Percentiles rank a stretch among this genome's conserved stretches.
Evolutionary conservation across 352 stramenopile genomes (phyloP).

Genomic region (Globisporangium spiculum): DNA sequence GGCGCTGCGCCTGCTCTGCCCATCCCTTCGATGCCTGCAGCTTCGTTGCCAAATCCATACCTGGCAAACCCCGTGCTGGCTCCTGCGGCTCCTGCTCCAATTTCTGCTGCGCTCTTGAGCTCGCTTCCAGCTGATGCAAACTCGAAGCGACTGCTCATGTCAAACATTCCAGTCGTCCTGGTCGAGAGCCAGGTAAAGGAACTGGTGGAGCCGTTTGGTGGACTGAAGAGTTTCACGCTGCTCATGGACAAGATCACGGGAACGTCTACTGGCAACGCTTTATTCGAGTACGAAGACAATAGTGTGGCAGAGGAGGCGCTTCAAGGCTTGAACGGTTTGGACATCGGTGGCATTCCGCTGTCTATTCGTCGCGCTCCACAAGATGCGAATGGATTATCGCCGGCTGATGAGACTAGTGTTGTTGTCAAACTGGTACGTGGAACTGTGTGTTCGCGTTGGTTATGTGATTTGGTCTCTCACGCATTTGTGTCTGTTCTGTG

Average conservation of each 20-base stretch:
- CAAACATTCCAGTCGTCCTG: constrained; percentile 78
- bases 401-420: constrained; percentile 42
- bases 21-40: not conserved
- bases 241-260: constrained; percentile 49
- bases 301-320: constrained; percentile 55
- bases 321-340: constrained; percentile 71
- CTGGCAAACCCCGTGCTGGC: not conserved
- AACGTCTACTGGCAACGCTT: constrained; percentile 57
- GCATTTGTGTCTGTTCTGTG: not conserved
- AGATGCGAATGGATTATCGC: constrained; percentile 13
- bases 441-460: not conserved
- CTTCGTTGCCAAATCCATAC: not conserved
- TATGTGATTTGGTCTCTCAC: not conserved
- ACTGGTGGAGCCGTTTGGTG: constrained; percentile 81
- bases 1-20: constrained; percentile 12
- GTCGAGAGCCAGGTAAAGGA: constrained; percentile 79
- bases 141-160: constrained; percentile 70
- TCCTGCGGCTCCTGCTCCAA: not conserved
- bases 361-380: constrained; percentile 54
- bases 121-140: constrained; percentile 11
- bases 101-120: constrained; percentile 3
- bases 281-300: constrained; percentile 80
- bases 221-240: constrained; percentile 62
- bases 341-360: constrained; percentile 69
- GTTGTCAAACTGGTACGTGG: constrained; percentile 72